Base-by-base conservation (phyloP, 1,284 basidiomycete species). In the Naganishia albida region DNA sequence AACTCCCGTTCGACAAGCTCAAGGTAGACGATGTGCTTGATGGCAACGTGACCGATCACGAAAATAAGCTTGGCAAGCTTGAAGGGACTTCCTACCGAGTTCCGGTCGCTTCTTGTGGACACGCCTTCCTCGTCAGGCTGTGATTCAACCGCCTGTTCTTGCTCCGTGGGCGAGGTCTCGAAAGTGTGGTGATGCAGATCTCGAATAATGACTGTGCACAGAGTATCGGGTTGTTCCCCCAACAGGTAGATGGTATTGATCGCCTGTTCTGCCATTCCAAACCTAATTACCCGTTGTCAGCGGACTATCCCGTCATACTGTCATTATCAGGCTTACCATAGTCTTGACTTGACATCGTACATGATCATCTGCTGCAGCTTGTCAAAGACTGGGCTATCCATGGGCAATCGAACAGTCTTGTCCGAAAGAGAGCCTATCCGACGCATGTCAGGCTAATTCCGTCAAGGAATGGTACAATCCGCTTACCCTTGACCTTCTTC, bases 1-100 rank as follows among this genome's bases (percentile, higher is more conserved):
- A 91, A 90, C 76, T 99, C 95, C 43, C 94, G 83, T 78, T 99
- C 95, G n/a, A 98, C 89, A 49, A 97, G 83, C 78, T 99, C 95
- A 38, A 99, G 85, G 76, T 93, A 96, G 26, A 96, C 93, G 64
- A 98, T 92, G 69, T 99, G 93, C 78, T 98, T 98, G 80, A 99
- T 91, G 7, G 93, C 93, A 20, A 96, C 90, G 77, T 99, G 95
- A 0, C 95, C 96, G 6, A 97, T 93, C 46, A 91, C 85, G 75
- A 98, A 99, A 7, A 99, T 81, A 20, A 98, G 83, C 75, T 98
- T 94, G 63, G 89, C 90, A 18, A 99, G 83, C n/a, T 65, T 56
- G 48, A 46, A 49, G 15, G 53, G 25, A n/a, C 57, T 52, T 13
- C 44, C 42, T 34, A 20, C 18, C 6, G 43, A 26, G 26, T 44